Percentiles rank a stretch among this genome's conserved stretches.
Conservation (phyloP, 371 early-diverging fungal genomes). For the Mucor sp. region DNA sequence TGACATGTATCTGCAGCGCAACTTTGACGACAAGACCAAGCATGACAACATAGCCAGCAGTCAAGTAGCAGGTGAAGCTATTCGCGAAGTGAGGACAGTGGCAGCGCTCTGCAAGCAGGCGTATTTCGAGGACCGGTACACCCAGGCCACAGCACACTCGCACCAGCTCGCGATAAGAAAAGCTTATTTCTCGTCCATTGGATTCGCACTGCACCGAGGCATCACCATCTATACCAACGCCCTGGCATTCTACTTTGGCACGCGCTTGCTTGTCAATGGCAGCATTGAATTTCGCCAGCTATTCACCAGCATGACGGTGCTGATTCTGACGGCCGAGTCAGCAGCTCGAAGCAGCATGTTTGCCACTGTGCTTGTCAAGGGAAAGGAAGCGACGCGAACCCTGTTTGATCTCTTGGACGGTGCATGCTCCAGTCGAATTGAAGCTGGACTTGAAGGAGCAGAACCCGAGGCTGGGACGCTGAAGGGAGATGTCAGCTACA, state of each 20-base stretch:
- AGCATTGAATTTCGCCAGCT: conserved; percentile 34
- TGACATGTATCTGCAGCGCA: conserved; percentile 23
- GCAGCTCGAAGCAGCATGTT: conserved; percentile 57
- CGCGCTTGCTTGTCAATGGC: conserved; percentile 37
- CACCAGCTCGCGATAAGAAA: conserved; percentile 60
- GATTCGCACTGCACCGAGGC: conserved; percentile 64
- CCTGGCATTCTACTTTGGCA: conserved; percentile 58
- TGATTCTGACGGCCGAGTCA: conserved; percentile 71
- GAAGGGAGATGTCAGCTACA: conserved; percentile 56
- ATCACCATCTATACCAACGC: conserved; percentile 60
- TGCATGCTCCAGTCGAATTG: conserved; percentile 64
- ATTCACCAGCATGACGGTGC: conserved; percentile 60
- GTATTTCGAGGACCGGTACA: conserved; percentile 61
- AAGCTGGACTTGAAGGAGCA: conserved; percentile 63
- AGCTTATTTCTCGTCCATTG: conserved; percentile 57
- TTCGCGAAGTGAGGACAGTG: conserved; percentile 81
- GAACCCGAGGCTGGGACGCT: conserved; percentile 38
- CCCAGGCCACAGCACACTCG: conserved; percentile 58
- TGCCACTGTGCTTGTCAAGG: conserved; percentile 66
- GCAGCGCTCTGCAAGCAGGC: conserved; percentile 71
- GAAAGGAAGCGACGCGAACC: conserved; percentile 77
- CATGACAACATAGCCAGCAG: conserved; percentile 58
- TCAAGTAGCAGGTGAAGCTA: conserved; percentile 75
- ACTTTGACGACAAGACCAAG: conserved; percentile 50
- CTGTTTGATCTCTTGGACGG: conserved; percentile 76